phyloP scores from a whole-genome alignment of 257 asterid species.

The Solanum etuberosum region DNA sequence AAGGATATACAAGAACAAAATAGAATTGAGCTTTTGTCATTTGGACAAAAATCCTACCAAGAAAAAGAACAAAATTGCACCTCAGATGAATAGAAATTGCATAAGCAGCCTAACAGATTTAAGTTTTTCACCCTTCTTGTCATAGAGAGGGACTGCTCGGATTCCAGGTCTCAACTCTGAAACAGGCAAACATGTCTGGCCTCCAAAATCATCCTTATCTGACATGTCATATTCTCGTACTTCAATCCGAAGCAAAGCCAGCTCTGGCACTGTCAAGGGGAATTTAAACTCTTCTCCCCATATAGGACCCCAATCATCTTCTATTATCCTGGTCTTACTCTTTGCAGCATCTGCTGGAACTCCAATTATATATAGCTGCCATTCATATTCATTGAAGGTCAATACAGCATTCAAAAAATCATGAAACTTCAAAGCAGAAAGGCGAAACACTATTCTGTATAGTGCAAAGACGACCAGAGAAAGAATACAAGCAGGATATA shows the following conservation, averaged over 20 bases:
- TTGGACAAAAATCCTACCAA: neutral
- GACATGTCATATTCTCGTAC: slow-evolving; percentile 79
- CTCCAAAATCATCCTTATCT: slow-evolving; percentile 98
- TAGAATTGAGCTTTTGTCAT: neutral
- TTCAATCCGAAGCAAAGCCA: slow-evolving; percentile 76
- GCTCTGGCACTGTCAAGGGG: slow-evolving; percentile 79
- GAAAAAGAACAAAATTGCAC: neutral
- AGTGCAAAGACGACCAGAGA: neutral
- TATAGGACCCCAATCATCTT: slow-evolving; percentile 88
- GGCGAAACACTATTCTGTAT: neutral
- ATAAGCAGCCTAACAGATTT: slow-evolving; percentile 85
- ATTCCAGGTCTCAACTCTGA: slow-evolving; percentile 84
- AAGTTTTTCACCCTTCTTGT: slow-evolving; percentile 68
- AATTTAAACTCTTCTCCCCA: slow-evolving; percentile 85
- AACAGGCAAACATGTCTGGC: slow-evolving; percentile 87
- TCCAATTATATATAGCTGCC: slow-evolving; percentile 59
- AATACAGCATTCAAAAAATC: neutral
- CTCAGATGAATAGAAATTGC: slow-evolving; percentile 61
- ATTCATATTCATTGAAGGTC: neutral
- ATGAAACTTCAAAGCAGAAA: neutral
- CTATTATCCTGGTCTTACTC: slow-evolving; percentile 68
- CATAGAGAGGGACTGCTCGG: slow-evolving; percentile 74
- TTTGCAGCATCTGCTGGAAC: slow-evolving; percentile 69
- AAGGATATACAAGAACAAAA: neutral
- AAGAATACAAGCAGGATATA: neutral